Base-by-base conservation (phyloP, 2,329 filamentous ascomycete species). In the Pseudocercospora pini-densiflorae region DNA sequence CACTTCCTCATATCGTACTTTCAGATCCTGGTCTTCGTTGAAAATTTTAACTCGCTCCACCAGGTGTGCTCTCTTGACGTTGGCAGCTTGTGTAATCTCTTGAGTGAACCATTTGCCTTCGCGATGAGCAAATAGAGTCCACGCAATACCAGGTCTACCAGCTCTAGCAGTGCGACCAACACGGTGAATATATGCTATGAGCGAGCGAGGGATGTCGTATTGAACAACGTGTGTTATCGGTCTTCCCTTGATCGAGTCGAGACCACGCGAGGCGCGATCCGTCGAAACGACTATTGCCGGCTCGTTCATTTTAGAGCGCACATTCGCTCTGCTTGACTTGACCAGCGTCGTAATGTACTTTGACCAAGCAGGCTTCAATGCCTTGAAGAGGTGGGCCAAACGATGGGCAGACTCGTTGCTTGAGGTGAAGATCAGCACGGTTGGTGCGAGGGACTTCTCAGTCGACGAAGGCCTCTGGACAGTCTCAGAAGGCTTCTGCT, bases 101-200 rank as follows among this genome's bases (percentile, higher is more conserved):
- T 91, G 90, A 87, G 92, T 93, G 80, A 98, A 99, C 94, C 95
- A 97, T 53, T 91, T 87, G 23, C 90, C 93, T 80, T 99, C 94
- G 2, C 87, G 86, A 72, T 93, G 90, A 3, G 89, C 90, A 58
- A 97, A 89, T 12, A 99, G 81, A 0, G 93, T 97, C 92, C 93
- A 97, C 0, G 94, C 93, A 57, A 88, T 85, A 1, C 94, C 94
- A 0, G 81, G 72, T 62, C 88, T 88, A 1, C 91, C 93, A 0
- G 92, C 95, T 77, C 94, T 86, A 0, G 94, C 94, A 0, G 94
- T 97, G 64, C 95, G 89, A 43, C 95, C 94, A 1, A 97, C 93
- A 47, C 95, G 90, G 78, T 98, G 95, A 4, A 98, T 89, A 74
- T 98, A 98, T 24, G 89, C 90, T 5, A 90, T 91, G 36, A 93